A percentile compares a stretch with the other conserved stretches of the same genome.
Evolutionary conservation across 2,329 filamentous ascomycete species (phyloP).

Genomic region (Colletotrichum sp.): DNA sequence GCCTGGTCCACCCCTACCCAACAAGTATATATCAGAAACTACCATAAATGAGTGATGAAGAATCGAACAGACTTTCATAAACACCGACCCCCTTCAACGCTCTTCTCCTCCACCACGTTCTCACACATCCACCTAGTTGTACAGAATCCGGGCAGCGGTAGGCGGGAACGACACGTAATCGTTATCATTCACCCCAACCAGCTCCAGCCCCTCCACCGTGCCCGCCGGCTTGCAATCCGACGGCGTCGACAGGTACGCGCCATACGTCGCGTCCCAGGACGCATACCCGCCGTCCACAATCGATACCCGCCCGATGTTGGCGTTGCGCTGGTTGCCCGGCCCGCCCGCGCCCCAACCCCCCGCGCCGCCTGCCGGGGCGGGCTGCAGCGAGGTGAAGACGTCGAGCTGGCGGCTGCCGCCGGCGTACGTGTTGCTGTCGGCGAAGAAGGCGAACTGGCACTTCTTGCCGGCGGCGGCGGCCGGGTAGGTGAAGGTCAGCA

Average conservation of each 20-base stretch:
- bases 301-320: conserved; percentile 15
- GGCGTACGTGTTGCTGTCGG: conserved; percentile 19
- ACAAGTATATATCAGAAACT: background rate
- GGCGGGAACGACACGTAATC: conserved; percentile 18
- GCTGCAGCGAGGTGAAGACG: conserved; percentile 27
- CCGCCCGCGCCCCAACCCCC: conserved; percentile 26
- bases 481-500: conserved; percentile 33
- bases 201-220: conserved; percentile 19
- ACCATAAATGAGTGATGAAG: background rate
- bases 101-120: background rate
- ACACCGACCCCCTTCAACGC: background rate
- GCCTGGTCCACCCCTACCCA: background rate
- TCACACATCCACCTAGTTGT: background rate
- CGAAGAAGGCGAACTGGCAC: conserved; percentile 31
- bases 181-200: conserved; percentile 19
- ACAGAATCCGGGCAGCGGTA: conserved; percentile 7
- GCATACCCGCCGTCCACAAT: background rate
- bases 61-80: background rate
- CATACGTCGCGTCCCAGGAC: conserved; percentile 19
- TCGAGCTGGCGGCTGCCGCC: conserved; percentile 30
- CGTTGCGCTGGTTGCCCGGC: conserved; percentile 31
- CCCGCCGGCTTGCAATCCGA: conserved; percentile 19
- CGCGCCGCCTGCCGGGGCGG: conserved; percentile 24
- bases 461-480: conserved; percentile 22
- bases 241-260: conserved; percentile 12